A percentile compares a stretch with the other conserved stretches of the same genome.
phyloP scores from a whole-genome alignment of 805 yeast species.

The Candida silvicultrix region DNA sequence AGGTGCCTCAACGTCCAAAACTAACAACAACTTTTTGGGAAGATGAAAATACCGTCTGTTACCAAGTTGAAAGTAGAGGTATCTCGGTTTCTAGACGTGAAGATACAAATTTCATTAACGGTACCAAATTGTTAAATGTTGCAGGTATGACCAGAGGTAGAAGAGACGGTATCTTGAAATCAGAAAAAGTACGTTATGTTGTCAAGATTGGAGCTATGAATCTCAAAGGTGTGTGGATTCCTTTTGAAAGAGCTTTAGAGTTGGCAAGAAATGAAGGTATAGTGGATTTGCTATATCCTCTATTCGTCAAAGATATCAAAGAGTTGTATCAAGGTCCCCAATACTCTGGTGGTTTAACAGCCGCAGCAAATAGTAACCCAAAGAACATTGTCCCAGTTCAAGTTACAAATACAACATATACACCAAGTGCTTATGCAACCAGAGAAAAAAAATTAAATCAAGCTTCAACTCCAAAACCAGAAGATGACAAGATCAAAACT shows the following conservation, averaged over 20 bases:
- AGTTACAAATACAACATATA: constrained; percentile 19
- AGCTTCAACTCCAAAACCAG: not conserved
- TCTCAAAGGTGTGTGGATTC: constrained; percentile 71
- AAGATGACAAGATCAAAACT: not conserved
- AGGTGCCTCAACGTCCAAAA: constrained; percentile 40
- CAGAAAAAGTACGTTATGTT: constrained; percentile 61
- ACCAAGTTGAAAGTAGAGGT: constrained; percentile 66
- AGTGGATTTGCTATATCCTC: constrained; percentile 49
- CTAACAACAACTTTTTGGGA: constrained; percentile 75
- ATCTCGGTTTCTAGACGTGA: constrained; percentile 64
- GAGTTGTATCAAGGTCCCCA: constrained; percentile 25
- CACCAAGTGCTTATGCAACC: constrained; percentile 14
- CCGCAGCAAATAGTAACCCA: constrained; percentile 23
- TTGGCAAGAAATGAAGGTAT: constrained; percentile 66
- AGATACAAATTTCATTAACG: constrained; percentile 68
- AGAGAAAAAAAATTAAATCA: constrained; percentile 12
- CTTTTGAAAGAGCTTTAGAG: constrained; percentile 63
- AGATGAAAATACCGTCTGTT: constrained; percentile 65
- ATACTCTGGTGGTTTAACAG: constrained; percentile 24
- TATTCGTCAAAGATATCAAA: constrained; percentile 63
- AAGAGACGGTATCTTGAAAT: constrained; percentile 62
- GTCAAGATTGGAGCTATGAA: constrained; percentile 75
- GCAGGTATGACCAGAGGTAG: constrained; percentile 72
- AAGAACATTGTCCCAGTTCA: constrained; percentile 23
- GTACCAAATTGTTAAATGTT: constrained; percentile 61